These are phyloP conservation scores for Beta lomatogona DNA, from an alignment of 179 eudicot species.

Conservation along the genomic window DNA sequence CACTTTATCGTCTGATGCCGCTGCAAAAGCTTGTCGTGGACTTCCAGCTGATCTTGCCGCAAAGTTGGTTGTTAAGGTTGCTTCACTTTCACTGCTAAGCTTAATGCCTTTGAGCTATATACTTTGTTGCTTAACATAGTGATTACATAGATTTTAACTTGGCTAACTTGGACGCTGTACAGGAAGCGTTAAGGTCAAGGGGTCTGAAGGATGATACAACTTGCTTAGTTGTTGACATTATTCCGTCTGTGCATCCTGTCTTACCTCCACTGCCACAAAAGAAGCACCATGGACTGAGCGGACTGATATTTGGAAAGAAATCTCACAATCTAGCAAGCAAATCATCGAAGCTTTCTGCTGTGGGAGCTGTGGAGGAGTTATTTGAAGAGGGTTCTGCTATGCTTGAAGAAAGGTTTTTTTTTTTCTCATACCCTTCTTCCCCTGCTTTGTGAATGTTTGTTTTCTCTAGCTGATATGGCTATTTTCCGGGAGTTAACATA, in stretches of 20 bases:
- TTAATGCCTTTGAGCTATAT: neutral
- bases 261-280: constrained; percentile 60
- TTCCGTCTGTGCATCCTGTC: constrained; percentile 70
- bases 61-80: constrained; percentile 92
- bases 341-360: constrained; percentile 75
- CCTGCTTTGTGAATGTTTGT: constrained; percentile 1
- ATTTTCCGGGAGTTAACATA: neutral
- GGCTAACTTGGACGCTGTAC: constrained; percentile 16
- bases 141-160: constrained; percentile 10
- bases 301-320: constrained; percentile 67
- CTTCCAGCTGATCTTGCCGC: constrained; percentile 97
- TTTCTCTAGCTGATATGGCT: constrained; percentile 1
- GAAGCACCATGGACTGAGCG: constrained; percentile 63
- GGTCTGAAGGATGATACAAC: constrained; percentile 99
- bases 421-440: constrained; percentile 13
- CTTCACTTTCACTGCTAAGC: neutral
- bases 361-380: constrained; percentile 83
- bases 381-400: constrained; percentile 98
- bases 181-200: constrained; percentile 78
- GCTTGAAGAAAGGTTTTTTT: constrained; percentile 89
- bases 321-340: constrained; percentile 49
- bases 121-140: neutral
- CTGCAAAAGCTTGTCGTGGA: constrained; percentile 89
- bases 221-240: constrained; percentile 96
- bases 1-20: constrained; percentile 76